Evolutionary conservation across 2,329 filamentous ascomycete genomes (phyloP).

Genomic region (Phialophora verrucosa): DNA sequence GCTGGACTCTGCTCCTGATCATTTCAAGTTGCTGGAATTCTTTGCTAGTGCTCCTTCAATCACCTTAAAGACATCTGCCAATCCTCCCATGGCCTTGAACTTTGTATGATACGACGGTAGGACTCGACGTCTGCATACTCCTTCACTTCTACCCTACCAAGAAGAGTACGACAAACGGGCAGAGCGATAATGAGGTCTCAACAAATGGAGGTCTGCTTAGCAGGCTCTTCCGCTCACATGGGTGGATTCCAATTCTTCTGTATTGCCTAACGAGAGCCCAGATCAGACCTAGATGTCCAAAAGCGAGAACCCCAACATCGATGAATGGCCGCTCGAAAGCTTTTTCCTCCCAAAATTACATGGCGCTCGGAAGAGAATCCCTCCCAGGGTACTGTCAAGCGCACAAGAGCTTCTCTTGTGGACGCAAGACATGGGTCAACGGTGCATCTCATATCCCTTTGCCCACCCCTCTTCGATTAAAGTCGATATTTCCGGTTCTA

Average conservation of each 20-base stretch:
- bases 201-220: neutral
- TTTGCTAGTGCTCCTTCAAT: slow-evolving; percentile 6
- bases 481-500: slow-evolving; percentile 2
- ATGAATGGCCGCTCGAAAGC: neutral
- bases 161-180: neutral
- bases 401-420: neutral
- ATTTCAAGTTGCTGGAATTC: slow-evolving; percentile 5
- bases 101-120: neutral
- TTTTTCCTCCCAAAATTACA: slow-evolving; percentile 9
- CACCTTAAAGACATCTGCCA: neutral
- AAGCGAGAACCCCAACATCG: slow-evolving; percentile 2
- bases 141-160: neutral
- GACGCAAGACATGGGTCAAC: slow-evolving; percentile 1
- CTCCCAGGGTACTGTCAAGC: slow-evolving; percentile 4
- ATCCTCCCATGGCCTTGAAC: neutral
- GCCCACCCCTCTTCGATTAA: slow-evolving; percentile 3
- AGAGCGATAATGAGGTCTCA: neutral
- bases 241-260: slow-evolving; percentile 3
- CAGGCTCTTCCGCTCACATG: neutral
- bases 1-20: neutral
- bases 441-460: neutral
- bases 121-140: neutral
- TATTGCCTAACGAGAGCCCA: slow-evolving; percentile 2
- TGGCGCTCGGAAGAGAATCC: slow-evolving; percentile 1
- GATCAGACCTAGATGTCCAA: neutral